These are phyloP conservation scores for Purpureocillium takamizusanense DNA, from an alignment of 2,329 filamentous ascomycete genomes.

Conservation along the genomic window DNA sequence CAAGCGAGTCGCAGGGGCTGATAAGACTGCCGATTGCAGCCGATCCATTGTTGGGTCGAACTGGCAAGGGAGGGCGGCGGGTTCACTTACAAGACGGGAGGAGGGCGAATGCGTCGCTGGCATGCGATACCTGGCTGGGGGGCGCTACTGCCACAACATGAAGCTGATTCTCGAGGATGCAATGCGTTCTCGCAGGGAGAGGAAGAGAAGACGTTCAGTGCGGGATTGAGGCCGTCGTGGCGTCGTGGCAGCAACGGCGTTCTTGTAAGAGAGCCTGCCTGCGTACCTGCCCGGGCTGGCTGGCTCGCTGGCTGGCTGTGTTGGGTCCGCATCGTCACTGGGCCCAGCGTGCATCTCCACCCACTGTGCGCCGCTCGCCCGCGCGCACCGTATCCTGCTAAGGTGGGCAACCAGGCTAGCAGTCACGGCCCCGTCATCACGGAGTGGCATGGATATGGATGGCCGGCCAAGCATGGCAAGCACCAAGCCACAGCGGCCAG, in stretches of 20 bases:
- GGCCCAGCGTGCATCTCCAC: slow-evolving; percentile 4
- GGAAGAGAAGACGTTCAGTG: not conserved
- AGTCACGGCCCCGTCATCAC: no score
- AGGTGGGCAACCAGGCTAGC: no score
- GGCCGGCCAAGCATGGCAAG: no score
- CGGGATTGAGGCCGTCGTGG: slow-evolving; percentile 1
- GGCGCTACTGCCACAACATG: slow-evolving; percentile 3
- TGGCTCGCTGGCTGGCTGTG: slow-evolving; percentile 1
- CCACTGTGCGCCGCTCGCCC: slow-evolving; percentile 6
- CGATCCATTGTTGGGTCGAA: no score
- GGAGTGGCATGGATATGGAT: no score
- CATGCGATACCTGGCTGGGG: slow-evolving; percentile 3
- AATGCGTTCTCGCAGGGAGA: not conserved
- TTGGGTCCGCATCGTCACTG: slow-evolving; percentile 1
- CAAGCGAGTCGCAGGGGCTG: no score
- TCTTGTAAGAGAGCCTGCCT: slow-evolving; percentile 3
- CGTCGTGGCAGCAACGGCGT: slow-evolving; percentile 4
- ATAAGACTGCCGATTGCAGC: no score
- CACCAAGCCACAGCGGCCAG: no score
- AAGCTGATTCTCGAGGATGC: not conserved
- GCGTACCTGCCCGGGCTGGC: not conserved
- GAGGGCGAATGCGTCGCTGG: slow-evolving; percentile 1
- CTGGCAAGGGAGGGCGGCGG: not conserved
- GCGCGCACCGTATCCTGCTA: not conserved
- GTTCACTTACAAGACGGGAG: slow-evolving; percentile 1